Base-by-base conservation (phyloP, 2,329 filamentous ascomycete species). In the Ophiostoma sp. region DNA sequence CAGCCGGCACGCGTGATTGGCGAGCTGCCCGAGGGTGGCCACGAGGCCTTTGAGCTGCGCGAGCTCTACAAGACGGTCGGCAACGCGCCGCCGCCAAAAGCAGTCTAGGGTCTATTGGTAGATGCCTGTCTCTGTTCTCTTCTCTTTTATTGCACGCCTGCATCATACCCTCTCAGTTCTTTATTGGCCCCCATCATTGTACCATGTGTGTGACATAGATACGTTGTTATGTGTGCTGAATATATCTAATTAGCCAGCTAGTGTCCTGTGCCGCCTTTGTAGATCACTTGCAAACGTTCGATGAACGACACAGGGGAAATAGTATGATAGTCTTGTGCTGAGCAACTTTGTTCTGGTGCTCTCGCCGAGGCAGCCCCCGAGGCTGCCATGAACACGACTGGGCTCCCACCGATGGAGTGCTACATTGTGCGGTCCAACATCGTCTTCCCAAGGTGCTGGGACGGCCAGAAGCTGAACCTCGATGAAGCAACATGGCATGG, bases 1-100 rank as follows among this genome's bases (percentile, higher is more conserved):
- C 82, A 86, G 75, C 93, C 93, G 0, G 93, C 89, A 0, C 83
- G 89, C 68, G 89, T 96, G 64, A 84, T 96, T 4, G 92, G 91
- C 1, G 92, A 96, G 79, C 84, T 96, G 2, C 87, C 88, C 0
- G 89, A 92, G 75, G 90, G 91, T 1, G 86, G 83, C 0, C 81
- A 85, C 67, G 86, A 89, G 66, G 83, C 83, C 5, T 87, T 89
- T 75, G 86, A 89, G 80, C 78, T 88, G 72, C 79, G 86, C 63
- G 86, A 88, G 68, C 76, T 88, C 65, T 89, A 89, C 77, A 87
- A 87, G 76, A 84, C 82, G 1, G 84, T 89, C 0, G 85, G 86
- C 1, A 89, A 89, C 58, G 78, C 78, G 0, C 78, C 79, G 68
- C 77, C 78, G 27, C 27, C 27, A 27, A 6, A 65, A 78, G 52